phyloP scores from a whole-genome alignment of 805 yeast species.

The Kluyveromyces dobzhanskii region DNA sequence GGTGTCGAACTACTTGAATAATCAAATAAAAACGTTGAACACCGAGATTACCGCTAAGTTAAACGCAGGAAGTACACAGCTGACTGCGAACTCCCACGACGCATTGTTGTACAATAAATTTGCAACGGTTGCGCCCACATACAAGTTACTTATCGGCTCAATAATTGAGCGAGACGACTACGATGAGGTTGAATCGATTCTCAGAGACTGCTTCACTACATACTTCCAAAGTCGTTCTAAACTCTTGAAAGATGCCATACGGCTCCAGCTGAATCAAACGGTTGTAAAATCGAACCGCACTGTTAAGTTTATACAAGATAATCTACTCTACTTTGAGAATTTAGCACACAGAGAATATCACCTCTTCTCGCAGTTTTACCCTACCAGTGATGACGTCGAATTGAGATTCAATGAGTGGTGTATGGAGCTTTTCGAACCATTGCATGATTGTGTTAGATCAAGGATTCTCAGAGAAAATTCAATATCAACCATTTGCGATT shows the following conservation, averaged over 20 bases:
- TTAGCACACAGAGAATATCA: slow-evolving; percentile 52
- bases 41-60: slow-evolving; percentile 26
- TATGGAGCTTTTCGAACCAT: slow-evolving; percentile 60
- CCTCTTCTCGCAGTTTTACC: slow-evolving; percentile 50
- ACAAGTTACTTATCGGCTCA: not conserved
- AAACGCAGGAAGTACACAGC: slow-evolving; percentile 10
- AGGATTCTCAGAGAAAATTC: slow-evolving; percentile 62
- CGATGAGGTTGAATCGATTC: slow-evolving; percentile 46
- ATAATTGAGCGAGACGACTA: slow-evolving; percentile 16
- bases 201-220: slow-evolving; percentile 48
- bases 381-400: slow-evolving; percentile 27
- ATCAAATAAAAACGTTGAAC: slow-evolving; percentile 29
- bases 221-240: slow-evolving; percentile 53
- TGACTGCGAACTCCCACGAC: slow-evolving; percentile 32
- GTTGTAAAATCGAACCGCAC: slow-evolving; percentile 13
- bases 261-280: slow-evolving; percentile 30
- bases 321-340: slow-evolving; percentile 51
- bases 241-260: slow-evolving; percentile 38
- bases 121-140: slow-evolving; percentile 29
- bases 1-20: slow-evolving; percentile 55
- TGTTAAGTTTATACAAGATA: slow-evolving; percentile 54
- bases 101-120: slow-evolving; percentile 64
- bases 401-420: slow-evolving; percentile 47
- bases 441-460: slow-evolving; percentile 63
- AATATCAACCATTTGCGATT: slow-evolving; percentile 62